Percentiles rank a stretch among this genome's conserved stretches.
These are phyloP conservation scores for Beauveria bassiana DNA, from an alignment of 2,329 filamentous ascomycete genomes.

Conservation along the genomic window DNA sequence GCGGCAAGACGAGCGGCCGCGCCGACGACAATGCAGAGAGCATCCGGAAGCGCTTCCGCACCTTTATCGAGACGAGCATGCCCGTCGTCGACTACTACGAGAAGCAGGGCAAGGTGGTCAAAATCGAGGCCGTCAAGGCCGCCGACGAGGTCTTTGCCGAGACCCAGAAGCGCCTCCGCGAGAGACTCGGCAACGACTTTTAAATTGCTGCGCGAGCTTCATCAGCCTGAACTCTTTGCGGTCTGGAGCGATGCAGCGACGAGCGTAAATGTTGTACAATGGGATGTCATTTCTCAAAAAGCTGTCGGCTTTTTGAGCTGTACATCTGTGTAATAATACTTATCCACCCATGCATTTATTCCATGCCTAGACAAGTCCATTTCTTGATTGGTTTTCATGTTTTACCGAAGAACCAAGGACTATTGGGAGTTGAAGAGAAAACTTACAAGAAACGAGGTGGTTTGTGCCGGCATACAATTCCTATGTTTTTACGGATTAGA, in stretches of 20 bases:
- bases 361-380: neutral
- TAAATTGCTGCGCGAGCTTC: neutral
- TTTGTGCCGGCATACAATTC: constrained; percentile 2
- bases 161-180: constrained; percentile 42
- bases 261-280: neutral
- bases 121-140: constrained; percentile 61
- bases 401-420: neutral
- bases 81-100: constrained; percentile 86
- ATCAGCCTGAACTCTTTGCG: neutral
- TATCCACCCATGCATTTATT: neutral
- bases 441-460: neutral
- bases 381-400: neutral
- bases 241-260: neutral
- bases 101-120: constrained; percentile 68
- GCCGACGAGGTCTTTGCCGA: constrained; percentile 55
- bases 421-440: neutral
- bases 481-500: constrained; percentile 9
- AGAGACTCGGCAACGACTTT: constrained; percentile 34
- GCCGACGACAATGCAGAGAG: constrained; percentile 91
- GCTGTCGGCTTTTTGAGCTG: neutral
- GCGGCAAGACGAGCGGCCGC: constrained; percentile 87
- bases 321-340: neutral
- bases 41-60: constrained; percentile 93
- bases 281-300: neutral
- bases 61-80: constrained; percentile 94